Conservation (phyloP, 257 asterid species). For the Solanum commersonii region DNA sequence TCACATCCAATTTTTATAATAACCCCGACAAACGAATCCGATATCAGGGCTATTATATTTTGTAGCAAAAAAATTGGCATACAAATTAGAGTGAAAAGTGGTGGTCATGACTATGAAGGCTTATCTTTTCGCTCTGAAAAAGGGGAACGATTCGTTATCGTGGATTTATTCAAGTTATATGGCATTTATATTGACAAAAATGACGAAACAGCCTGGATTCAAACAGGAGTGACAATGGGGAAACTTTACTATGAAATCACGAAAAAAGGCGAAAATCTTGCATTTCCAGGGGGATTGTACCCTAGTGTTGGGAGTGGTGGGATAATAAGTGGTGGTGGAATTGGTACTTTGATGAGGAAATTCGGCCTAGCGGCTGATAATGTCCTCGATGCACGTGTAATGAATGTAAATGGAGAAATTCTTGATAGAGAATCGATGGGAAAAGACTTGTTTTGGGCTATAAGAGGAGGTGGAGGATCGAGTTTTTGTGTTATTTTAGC, state of each 20-base stretch:
- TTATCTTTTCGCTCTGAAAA: constrained; percentile 3
- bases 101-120: constrained; percentile 30
- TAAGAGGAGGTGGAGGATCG: constrained; percentile 21
- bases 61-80: constrained; percentile 2
- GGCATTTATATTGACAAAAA: background rate
- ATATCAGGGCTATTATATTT: constrained; percentile 4
- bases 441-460: constrained; percentile 22
- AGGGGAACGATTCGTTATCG: background rate
- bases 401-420: constrained; percentile 3
- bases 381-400: constrained; percentile 12
- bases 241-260: constrained; percentile 15
- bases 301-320: constrained; percentile 28
- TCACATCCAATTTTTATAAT: constrained; percentile 1
- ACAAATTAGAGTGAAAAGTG: constrained; percentile 17
- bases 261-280: background rate
- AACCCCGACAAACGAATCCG: background rate
- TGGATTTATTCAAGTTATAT: constrained; percentile 5
- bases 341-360: constrained; percentile 25
- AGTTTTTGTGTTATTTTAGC: constrained; percentile 13
- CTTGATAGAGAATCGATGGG: constrained; percentile 14
- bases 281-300: constrained; percentile 18
- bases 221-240: constrained; percentile 20
- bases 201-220: constrained; percentile 18
- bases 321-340: constrained; percentile 27
- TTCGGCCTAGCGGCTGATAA: constrained; percentile 14